Evolutionary conservation across 208 protist genomes (phyloP), one percentile per base, ranked within the genome.

Genomic region (Crithidia expoeki): DNA sequence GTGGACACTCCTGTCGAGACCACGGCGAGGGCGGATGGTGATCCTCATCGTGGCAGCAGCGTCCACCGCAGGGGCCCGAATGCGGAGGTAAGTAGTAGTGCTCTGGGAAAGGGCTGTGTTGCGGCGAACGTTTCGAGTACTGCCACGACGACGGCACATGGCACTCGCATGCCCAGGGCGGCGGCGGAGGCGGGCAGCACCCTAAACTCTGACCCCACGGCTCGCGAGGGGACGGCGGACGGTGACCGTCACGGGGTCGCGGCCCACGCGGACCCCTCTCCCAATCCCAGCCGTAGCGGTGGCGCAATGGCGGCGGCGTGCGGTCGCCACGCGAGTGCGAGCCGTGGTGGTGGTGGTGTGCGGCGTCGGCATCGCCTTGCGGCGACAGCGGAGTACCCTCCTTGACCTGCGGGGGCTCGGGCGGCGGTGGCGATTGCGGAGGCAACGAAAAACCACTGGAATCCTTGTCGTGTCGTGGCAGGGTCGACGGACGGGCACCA

Each of bases 311-410:
- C 12, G 56, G 56, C 2, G 56, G 56, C 4, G 56, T 61, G 33
- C 56, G 56, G 34, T 47, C 46, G 52, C 57, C 34, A 23, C 61
- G 33, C 53, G 64, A 17, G 34, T 68, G 38, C 42, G 34, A 12
- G 36, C 36, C 14, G 49, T 17, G 44, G 52, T 25, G 44, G 38
- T 56, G 67, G 56, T 21, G 44, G 57, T 25, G 56, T 40, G 17
- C 53, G 28, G 19, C 28, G 19, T 23, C 30, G 38, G n/a, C 60
- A 40, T 49, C 50, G 59, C 53, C 23, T 2, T 6, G 6, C 53
- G 33, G 53, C 3, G 53, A 23, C 53, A 38, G 4, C 49, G 23
- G 49, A 23, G 44, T 7, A 21, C 44, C 6, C 56, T 62, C 38
- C 42, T 2, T 6, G 11, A 21, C 40, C 58, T 50, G n/a, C 23